A percentile compares a stretch with the other conserved stretches of the same genome.
Conservation (phyloP, 2,329 filamentous ascomycete species). For the Apiospora arundinis region DNA sequence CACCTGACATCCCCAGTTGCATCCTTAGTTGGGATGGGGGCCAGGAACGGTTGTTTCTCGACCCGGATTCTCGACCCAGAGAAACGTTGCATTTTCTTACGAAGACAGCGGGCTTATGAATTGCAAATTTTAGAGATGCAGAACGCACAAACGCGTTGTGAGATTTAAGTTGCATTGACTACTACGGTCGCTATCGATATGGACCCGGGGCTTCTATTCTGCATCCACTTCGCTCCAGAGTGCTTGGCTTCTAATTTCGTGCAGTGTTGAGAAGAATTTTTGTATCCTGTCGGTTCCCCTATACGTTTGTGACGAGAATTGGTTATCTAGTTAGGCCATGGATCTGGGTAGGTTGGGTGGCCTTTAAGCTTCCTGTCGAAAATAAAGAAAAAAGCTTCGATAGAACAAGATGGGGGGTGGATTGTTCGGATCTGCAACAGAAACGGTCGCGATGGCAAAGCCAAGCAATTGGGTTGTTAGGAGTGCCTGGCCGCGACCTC, state of each 20-base stretch:
- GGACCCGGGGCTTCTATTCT: neutral
- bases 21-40: neutral
- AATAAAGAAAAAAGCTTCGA: neutral
- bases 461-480: constrained; percentile 9
- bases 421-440: constrained; percentile 2
- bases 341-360: neutral
- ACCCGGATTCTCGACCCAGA: neutral
- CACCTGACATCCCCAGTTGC: neutral
- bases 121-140: constrained; percentile 9
- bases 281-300: neutral
- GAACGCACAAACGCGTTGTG: constrained; percentile 1
- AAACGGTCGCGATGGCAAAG: constrained; percentile 3
- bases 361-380: neutral
- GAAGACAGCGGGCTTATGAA: neutral
- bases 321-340: neutral
- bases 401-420: neutral
- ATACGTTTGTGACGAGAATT: neutral
- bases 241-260: constrained; percentile 7
- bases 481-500: neutral
- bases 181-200: neutral
- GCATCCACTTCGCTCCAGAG: constrained; percentile 1
- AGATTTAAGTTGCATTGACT: neutral
- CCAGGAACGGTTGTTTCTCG: neutral
- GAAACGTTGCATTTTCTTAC: neutral
- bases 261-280: neutral